A percentile compares a stretch with the other conserved stretches of the same genome.
These are phyloP conservation scores for Thelephora terrestris DNA, from an alignment of 1,284 basidiomycete species.

Conservation along the genomic window DNA sequence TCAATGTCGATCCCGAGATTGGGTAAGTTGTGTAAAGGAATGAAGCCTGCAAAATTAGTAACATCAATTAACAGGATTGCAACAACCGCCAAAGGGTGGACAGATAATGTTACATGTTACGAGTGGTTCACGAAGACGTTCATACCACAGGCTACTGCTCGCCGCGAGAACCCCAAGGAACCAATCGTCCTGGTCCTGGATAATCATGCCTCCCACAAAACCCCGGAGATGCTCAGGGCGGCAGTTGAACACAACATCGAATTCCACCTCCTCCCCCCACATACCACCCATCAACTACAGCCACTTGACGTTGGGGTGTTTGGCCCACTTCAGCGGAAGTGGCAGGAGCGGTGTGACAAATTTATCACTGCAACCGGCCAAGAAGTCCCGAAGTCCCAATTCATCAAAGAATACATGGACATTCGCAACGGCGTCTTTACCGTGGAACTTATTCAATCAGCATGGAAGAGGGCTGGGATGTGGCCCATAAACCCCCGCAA, in stretches of 20 bases:
- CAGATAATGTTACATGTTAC: slow-evolving; percentile 22
- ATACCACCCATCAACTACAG: slow-evolving; percentile 30
- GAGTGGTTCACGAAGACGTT: slow-evolving; percentile 27
- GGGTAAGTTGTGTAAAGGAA: not conserved
- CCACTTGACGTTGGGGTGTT: slow-evolving; percentile 22
- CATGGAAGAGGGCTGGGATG: not conserved
- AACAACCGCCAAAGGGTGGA: slow-evolving; percentile 30
- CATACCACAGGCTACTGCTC: slow-evolving; percentile 17
- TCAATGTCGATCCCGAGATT: slow-evolving; percentile 9
- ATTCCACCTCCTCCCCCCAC: slow-evolving; percentile 26
- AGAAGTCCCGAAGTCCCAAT: slow-evolving; percentile 1
- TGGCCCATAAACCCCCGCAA: not conserved
- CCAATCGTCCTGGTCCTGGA: slow-evolving; percentile 18
- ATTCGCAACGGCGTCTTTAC: slow-evolving; percentile 7
- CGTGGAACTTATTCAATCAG: slow-evolving; percentile 4
- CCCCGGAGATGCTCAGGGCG: slow-evolving; percentile 16
- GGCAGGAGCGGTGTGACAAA: slow-evolving; percentile 7
- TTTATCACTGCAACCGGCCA: not conserved
- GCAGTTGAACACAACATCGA: slow-evolving; percentile 20
- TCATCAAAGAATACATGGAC: slow-evolving; percentile 10
- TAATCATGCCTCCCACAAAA: slow-evolving; percentile 25
- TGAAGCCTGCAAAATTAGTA: not conserved
- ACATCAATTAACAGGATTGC: slow-evolving; percentile 6
- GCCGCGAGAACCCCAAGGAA: not conserved
- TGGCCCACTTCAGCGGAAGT: slow-evolving; percentile 6